Evolutionary conservation across 129 eudicot genomes (phyloP).

Genomic region (Flaveria sonorensis): DNA sequence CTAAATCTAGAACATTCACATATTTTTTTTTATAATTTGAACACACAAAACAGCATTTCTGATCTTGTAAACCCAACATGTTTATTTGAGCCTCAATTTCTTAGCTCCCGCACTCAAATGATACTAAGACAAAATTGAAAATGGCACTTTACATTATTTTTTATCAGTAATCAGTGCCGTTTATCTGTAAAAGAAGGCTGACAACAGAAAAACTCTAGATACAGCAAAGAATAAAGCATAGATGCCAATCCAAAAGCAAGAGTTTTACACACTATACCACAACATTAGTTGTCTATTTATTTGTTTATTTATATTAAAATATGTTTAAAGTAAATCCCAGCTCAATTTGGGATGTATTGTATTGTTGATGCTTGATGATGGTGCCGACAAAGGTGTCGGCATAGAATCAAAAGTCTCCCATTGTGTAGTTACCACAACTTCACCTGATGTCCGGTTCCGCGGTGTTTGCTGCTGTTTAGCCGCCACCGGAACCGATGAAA

Average conservation of each 20-base stretch:
- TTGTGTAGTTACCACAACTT: constrained; percentile 81
- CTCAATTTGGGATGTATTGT: constrained; percentile 52
- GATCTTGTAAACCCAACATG: too few species aligned
- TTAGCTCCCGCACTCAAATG: background rate
- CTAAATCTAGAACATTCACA: too few species aligned
- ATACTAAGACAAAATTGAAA: constrained; percentile 8
- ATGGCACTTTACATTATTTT: constrained; percentile 23
- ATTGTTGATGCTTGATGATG: constrained; percentile 42
- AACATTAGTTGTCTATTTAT: constrained; percentile 7
- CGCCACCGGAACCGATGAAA: constrained; percentile 34
- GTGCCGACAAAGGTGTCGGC: constrained; percentile 40
- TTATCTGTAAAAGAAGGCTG: constrained; percentile 41
- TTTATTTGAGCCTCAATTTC: too few species aligned
- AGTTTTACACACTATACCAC: constrained; percentile 39
- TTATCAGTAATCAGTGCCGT: constrained; percentile 17
- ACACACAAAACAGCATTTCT: too few species aligned
- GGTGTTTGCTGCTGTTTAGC: constrained; percentile 47
- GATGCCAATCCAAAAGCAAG: constrained; percentile 59
- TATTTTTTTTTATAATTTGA: too few species aligned
- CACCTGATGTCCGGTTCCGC: constrained; percentile 54
- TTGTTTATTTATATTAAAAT: background rate
- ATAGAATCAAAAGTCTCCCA: constrained; percentile 92
- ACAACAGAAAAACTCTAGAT: constrained; percentile 49
- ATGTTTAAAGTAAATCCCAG: constrained; percentile 44
- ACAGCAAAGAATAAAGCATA: constrained; percentile 75